These are phyloP conservation scores for Curvularia eragrostidis DNA, from an alignment of 2,329 filamentous ascomycete genomes.

Conservation along the genomic window DNA sequence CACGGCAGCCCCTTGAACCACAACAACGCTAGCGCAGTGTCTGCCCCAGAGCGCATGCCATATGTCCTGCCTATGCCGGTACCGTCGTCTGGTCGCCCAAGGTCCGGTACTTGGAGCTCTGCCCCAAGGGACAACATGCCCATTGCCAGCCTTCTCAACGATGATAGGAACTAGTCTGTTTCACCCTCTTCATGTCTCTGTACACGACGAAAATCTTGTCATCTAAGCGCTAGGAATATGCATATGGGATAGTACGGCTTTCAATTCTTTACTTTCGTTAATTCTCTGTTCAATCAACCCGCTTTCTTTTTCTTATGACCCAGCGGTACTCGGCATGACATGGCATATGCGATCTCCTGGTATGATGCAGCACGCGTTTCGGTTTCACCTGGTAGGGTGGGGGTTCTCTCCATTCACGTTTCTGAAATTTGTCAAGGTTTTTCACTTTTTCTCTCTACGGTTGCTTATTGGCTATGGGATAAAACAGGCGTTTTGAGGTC, in stretches of 20 bases:
- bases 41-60: conserved; percentile 44
- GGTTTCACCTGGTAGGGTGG: not conserved
- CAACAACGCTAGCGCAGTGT: conserved; percentile 41
- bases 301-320: conserved; percentile 1
- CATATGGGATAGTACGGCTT: not conserved
- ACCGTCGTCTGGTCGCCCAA: conserved; percentile 40
- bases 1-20: conserved; percentile 44
- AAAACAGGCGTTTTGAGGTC: not conserved
- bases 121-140: conserved; percentile 49
- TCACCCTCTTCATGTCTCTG: not conserved
- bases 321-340: conserved; percentile 1
- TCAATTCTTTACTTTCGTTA: conserved; percentile 36
- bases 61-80: conserved; percentile 49
- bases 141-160: conserved; percentile 49
- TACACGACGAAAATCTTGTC: conserved; percentile 12
- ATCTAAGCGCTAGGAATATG: conserved; percentile 2
- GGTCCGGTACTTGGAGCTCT: conserved; percentile 47
- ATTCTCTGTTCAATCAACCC: conserved; percentile 19
- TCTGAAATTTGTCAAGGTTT: conserved; percentile 1
- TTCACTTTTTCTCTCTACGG: not conserved
- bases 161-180: conserved; percentile 42
- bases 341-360: conserved; percentile 1
- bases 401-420: not conserved
- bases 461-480: not conserved
- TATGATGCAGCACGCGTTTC: conserved; percentile 9